These are phyloP conservation scores for Backusella sp. DNA, from an alignment of 192 early-diverging fungal species.

Conservation along the genomic window DNA sequence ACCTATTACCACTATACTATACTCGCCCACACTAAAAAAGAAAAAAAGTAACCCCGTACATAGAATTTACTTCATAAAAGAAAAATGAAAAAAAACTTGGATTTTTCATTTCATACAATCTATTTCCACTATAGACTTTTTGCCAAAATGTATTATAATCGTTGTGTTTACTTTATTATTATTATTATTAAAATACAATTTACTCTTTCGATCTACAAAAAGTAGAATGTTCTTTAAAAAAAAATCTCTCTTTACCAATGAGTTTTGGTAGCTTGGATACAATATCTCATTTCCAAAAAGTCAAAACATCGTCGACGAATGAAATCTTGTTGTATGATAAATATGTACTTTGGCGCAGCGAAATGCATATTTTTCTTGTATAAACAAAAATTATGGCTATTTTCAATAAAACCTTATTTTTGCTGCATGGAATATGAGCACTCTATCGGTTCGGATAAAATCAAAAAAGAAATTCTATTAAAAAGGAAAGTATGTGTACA, in stretches of 20 bases:
- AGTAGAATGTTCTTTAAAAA: neutral
- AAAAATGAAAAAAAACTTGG: neutral
- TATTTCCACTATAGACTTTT: neutral
- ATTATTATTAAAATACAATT: neutral
- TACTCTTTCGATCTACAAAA: neutral
- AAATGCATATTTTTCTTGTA: no score
- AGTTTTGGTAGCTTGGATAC: no score
- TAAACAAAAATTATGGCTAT: neutral
- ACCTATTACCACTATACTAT: no score
- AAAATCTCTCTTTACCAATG: no score
- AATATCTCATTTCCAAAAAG: no score
- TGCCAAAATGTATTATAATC: neutral
- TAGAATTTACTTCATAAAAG: no score
- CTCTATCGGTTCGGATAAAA: neutral
- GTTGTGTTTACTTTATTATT: neutral
- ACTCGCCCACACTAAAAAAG: no score
- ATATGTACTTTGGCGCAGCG: no score
- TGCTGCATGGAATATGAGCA: neutral
- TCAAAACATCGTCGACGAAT: no score
- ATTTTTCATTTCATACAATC: neutral
- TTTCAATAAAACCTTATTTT: neutral
- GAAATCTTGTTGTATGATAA: no score
- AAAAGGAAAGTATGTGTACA: neutral
- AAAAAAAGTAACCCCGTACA: neutral
- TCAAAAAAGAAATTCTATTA: neutral